Conservation (phyloP, 2,329 filamentous ascomycete genomes). For the Emergomyces pasteurianus region DNA sequence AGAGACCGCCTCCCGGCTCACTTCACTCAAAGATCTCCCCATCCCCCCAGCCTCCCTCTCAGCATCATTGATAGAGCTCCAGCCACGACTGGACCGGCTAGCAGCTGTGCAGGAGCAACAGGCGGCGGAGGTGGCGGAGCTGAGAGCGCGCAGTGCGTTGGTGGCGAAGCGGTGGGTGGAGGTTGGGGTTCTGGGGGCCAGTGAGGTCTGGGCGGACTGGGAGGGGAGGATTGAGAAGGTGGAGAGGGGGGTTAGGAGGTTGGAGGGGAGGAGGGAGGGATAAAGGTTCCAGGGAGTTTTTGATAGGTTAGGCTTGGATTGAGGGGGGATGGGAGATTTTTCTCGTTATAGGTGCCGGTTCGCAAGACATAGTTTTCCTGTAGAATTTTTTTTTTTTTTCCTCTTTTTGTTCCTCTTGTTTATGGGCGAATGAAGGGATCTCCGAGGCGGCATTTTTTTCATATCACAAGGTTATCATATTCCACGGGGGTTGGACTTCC, state of each 20-base stretch:
- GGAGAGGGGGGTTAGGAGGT: conserved; percentile 53
- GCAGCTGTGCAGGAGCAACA: conserved; percentile 27
- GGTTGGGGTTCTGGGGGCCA: conserved; percentile 54
- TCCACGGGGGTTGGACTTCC: no score
- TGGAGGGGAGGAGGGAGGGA: conserved; percentile 47
- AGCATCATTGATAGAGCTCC: conserved; percentile 30
- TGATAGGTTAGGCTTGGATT: no score
- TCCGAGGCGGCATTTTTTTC: background rate
- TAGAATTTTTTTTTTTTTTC: background rate
- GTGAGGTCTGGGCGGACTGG: conserved; percentile 57
- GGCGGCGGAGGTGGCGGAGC: conserved; percentile 27
- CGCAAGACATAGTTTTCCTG: no score
- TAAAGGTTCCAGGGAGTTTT: conserved; percentile 15
- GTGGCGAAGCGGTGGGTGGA: conserved; percentile 63
- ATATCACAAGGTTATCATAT: background rate
- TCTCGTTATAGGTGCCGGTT: no score
- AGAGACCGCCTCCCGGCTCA: conserved; percentile 36
- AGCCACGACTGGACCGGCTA: conserved; percentile 30
- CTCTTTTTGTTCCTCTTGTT: background rate
- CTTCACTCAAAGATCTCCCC: conserved; percentile 37
- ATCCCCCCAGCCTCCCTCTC: conserved; percentile 33
- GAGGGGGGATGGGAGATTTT: no score
- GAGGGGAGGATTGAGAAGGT: conserved; percentile 55
- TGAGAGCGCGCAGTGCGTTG: conserved; percentile 32
- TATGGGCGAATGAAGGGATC: no score